Conservation (phyloP, 306 rosid genomes). For the Cicer yamashitae region DNA sequence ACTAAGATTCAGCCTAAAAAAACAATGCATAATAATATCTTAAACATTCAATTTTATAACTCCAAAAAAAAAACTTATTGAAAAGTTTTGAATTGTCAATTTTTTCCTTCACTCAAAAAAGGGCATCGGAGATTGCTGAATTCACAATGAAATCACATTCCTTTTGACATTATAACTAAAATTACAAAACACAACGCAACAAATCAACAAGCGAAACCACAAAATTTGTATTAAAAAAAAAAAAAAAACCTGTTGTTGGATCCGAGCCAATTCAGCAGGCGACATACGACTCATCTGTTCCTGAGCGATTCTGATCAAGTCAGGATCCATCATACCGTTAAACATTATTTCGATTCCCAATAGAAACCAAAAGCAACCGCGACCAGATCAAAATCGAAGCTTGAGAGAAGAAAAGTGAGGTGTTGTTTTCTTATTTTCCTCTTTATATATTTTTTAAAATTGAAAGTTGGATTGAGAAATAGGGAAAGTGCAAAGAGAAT, state of each 20-base stretch:
- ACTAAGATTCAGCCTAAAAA: neutral
- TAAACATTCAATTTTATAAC: neutral
- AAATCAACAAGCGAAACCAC: neutral
- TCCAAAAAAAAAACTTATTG: neutral
- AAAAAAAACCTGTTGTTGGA: constrained; percentile 79
- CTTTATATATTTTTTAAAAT: neutral
- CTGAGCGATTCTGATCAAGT: constrained; percentile 81
- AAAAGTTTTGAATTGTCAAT: no score
- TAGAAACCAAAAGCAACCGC: constrained; percentile 7
- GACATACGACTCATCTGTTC: constrained; percentile 99
- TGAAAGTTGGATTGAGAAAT: constrained; percentile 6
- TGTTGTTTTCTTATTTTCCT: neutral
- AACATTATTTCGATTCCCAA: constrained; percentile 43
- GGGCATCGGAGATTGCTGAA: constrained; percentile 13
- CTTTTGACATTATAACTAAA: neutral
- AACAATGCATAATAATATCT: constrained; percentile 10
- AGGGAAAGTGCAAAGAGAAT: neutral
- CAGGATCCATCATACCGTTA: constrained; percentile 94
- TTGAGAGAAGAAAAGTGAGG: constrained; percentile 20
- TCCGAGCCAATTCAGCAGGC: constrained; percentile 84
- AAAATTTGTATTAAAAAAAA: neutral
- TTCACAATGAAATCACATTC: constrained; percentile 14
- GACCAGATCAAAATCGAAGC: constrained; percentile 33
- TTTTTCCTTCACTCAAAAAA: neutral
- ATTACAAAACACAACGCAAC: neutral